Base-by-base conservation (phyloP, 352 stramenopile genomes). In the Pythium sp. region DNA sequence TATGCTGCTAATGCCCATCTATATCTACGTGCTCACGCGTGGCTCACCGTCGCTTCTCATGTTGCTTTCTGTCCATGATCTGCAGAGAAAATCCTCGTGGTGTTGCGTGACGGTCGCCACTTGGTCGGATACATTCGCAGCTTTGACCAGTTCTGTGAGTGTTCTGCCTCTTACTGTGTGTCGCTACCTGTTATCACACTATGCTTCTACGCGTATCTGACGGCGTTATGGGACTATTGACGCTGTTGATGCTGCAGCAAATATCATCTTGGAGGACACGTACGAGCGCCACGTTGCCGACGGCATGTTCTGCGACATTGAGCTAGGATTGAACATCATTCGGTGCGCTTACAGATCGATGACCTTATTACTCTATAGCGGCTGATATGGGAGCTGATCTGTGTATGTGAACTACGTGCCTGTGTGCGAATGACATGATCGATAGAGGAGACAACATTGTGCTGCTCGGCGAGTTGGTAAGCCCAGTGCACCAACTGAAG, bases 191-290 rank as follows among this genome's bases (percentile, higher is more conserved):
- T 38, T 14, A 18, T 18, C 8, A 4, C 57, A 12, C 30, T n/a
- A 22, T 24, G 38, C 4, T 11, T 11, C n/a, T 36, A 36, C 26
- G 2, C 18, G 41, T 51, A 51, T 53, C 58, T 53, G 14, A 53
- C 36, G 15, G 11, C 5, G 8, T 22, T 54, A 15, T n/a, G 26
- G 34, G 38, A 1, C 12, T 57, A 22, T 47, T 47, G 12, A 24
- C 60, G 43, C 28, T 46, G 46, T 65, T 46, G 43, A 15, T 69
- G n/a, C 11, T 56, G 46, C 67, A 95, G 88, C 89, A 28, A 99
- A 99, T 76, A 97, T 99, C 72, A 96, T 99, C 59, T 76, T 99
- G 26, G 90, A 99, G 76, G 93, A 98, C 73, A 98, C 95, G 60
- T 97, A 87, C 75, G 93, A 98, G 74, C 88, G 93, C 69, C 85